Conservation (phyloP, 1,284 basidiomycete species). For the Ustilago xerochloae region DNA sequence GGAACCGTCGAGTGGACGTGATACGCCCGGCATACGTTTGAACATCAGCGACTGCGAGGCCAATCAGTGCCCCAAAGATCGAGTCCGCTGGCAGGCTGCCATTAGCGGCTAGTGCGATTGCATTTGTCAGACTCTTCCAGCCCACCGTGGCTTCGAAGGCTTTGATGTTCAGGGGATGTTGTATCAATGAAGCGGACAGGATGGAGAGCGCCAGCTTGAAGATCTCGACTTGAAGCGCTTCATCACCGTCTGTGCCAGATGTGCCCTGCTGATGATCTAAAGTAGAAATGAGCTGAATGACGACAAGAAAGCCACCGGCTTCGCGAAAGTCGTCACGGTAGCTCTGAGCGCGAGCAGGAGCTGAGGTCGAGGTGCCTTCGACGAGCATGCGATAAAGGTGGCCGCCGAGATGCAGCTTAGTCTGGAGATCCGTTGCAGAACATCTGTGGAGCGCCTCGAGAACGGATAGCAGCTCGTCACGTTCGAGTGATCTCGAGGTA, state of each 20-base stretch:
- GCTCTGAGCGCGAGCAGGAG: conserved; percentile 14
- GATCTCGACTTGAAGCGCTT: conserved; percentile 44
- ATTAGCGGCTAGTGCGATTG: conserved; percentile 29
- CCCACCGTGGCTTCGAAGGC: conserved; percentile 53
- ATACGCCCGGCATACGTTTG: conserved; percentile 28
- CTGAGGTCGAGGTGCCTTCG: conserved; percentile 22
- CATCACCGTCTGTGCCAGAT: conserved; percentile 1
- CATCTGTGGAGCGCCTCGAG: conserved; percentile 43
- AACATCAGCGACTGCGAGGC: conserved; percentile 56
- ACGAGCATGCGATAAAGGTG: conserved; percentile 53
- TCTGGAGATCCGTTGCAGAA: conserved; percentile 26
- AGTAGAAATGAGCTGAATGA: conserved; percentile 56
- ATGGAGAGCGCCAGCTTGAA: conserved; percentile 56
- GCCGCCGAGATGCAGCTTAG: conserved; percentile 50
- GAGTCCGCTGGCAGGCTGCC: conserved; percentile 16
- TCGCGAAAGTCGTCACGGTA: conserved; percentile 54
- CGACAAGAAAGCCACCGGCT: conserved; percentile 57
- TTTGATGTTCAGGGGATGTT: conserved; percentile 49
- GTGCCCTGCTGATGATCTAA: conserved; percentile 26
- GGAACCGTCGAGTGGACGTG: conserved; percentile 21
- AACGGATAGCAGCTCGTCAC: conserved; percentile 44
- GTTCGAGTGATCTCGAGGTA: conserved; percentile 13
- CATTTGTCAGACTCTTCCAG: conserved; percentile 47
- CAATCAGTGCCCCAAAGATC: conserved; percentile 50
- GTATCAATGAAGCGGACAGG: conserved; percentile 48